Evolutionary conservation across 2,329 filamentous ascomycete species (phyloP), one percentile per base, ranked within the genome.

Genomic region (Trichothecium sympodiale): DNA sequence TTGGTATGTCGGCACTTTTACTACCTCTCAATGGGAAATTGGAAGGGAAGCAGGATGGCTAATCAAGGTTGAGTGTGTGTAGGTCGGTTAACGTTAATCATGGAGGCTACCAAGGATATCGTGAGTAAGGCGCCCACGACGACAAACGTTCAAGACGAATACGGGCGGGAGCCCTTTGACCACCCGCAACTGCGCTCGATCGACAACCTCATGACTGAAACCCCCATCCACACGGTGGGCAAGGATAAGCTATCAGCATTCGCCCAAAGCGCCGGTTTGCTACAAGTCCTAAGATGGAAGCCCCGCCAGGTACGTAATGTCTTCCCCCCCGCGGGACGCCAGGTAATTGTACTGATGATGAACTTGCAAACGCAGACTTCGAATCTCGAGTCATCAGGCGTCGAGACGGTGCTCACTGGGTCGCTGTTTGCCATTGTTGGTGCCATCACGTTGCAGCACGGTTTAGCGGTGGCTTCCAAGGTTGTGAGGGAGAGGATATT

Each of bases 381-480:
- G 41, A 79, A 87, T 47, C 67, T 94, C 36, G 56, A 71, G 35
- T 62, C 65, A 14, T 94, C 86, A 0, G 91, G 91, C 45, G 59
- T 82, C 18, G 73, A 84, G 17, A 66, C 79, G 4, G 79, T 96
- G 17, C 64, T 94, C 37, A 74, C 81, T 33, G 79, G 86, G 42
- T 76, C 85, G 4, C 50, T 98, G 37, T 85, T 87, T 54, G 85
- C 88, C 31, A 81, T 98, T 37, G 64, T 96, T 31, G 91, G 91
- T 16, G 91, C 91, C 9, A 60, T 98, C 36, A 80, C 86, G n/a
- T 64, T 98, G 51, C 86, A 95, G 57, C 78, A 83, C 46, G 91
- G 91, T 32, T 83, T 81, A 27, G 77, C 80, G 31, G 73, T 83
- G 37, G 87, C 89, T 39, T 80, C 78, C 44, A 71, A 74, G 55